These are phyloP conservation scores for Albugo candida DNA, from an alignment of 352 stramenopile genomes.

Conservation along the genomic window DNA sequence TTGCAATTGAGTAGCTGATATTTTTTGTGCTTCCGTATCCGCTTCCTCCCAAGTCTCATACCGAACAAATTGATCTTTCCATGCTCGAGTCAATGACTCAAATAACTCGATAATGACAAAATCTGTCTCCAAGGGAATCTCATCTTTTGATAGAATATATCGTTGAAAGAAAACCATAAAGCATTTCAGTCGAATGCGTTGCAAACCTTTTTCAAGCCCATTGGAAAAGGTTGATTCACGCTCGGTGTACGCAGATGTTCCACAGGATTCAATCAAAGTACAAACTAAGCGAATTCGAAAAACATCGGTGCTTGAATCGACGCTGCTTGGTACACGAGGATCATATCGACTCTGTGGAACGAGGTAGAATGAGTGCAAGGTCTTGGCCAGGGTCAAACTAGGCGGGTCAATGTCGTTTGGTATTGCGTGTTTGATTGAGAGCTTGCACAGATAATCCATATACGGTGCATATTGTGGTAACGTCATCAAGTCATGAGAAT, in stretches of 20 bases:
- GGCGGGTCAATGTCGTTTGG: constrained; percentile 78
- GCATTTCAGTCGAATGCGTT: constrained; percentile 59
- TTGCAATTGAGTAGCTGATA: constrained; percentile 42
- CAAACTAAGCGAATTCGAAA: constrained; percentile 85
- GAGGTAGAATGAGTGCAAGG: constrained; percentile 15
- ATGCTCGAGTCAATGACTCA: constrained; percentile 24
- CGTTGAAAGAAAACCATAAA: constrained; percentile 90
- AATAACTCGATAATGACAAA: constrained; percentile 79
- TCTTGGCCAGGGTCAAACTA: constrained; percentile 17
- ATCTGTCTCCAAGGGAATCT: constrained; percentile 87
- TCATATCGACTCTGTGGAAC: constrained; percentile 68
- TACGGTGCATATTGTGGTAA: constrained; percentile 57
- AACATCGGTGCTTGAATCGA: constrained; percentile 83
- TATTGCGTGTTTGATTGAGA: constrained; percentile 44
- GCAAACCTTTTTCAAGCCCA: constrained; percentile 51
- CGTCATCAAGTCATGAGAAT: constrained; percentile 84
- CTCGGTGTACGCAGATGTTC: neutral
- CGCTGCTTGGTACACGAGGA: constrained; percentile 68
- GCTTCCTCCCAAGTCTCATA: constrained; percentile 66
- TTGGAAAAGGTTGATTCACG: neutral
- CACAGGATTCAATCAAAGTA: constrained; percentile 13
- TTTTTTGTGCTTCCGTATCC: constrained; percentile 27
- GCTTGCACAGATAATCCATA: constrained; percentile 61
- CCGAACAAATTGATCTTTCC: constrained; percentile 51
- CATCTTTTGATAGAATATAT: constrained; percentile 91